Base-by-base conservation (phyloP, 2,329 filamentous ascomycete genomes). In the Scolecobasidium constrictum region DNA sequence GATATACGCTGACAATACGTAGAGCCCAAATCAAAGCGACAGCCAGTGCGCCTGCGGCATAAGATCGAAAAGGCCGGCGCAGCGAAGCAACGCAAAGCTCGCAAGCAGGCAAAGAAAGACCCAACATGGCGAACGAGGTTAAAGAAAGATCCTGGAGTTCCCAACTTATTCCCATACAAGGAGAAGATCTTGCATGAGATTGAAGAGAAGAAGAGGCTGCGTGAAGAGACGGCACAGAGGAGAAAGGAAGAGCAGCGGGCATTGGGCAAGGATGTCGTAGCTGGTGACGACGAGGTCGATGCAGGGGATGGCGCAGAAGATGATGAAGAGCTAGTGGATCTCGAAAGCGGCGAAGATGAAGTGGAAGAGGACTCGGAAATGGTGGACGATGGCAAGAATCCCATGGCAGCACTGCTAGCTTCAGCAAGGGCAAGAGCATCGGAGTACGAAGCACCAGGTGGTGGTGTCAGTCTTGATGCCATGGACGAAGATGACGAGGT, bases 131-230 rank as follows among this genome's bases (percentile, higher is more conserved):
- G 84, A 53, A 88, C 86, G 46, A 85, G 87, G 62, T 62, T 94
- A 52, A 96, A 95, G 77, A 98, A 96, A 69, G 92, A 98, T 56
- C 92, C 90, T 18, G 92, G 92, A 38, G 95, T 98, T 48, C 92
- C 92, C 33, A 98, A 96, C 59, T 68, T 95, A 26, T 98, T 95
- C 67, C 92, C 92, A 1, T 95, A 92, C 73, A 98, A 98, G 69
- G 88, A 95, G 62, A 88, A 83, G 71, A 76, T 98, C 20, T 75
- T 98, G 23, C 79, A 88, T 46, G 87, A 98, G 64, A 93, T 98
- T 53, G 92, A 98, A 66, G 86, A 94, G 66, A 82, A 78, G 54
- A 83, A 83, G 58, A 69, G 81, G 51, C 69, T 76, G 61, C 95
- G 90, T 69, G 78, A 78, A 49, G 87, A 94, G 56, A 86, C 94